Percentiles rank a stretch among this genome's conserved stretches.
Evolutionary conservation across 768 basidiomycete species (phyloP).

Genomic region (Lentinula sp.): DNA sequence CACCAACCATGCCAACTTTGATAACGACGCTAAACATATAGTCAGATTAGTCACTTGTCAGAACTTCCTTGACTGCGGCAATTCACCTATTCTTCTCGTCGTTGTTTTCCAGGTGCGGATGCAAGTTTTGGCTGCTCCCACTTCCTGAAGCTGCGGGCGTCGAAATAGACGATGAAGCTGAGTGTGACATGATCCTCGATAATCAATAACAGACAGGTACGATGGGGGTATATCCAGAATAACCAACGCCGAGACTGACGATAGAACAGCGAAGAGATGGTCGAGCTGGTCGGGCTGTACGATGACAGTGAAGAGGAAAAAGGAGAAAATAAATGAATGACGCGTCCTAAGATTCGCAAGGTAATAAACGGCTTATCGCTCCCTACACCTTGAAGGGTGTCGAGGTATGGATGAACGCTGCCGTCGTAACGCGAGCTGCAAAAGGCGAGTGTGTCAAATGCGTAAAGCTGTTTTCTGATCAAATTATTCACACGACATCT

Average conservation of each 20-base stretch:
- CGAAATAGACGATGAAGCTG: conserved; percentile 44
- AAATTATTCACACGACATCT: background rate
- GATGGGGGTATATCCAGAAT: conserved; percentile 6
- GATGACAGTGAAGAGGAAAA: conserved; percentile 2
- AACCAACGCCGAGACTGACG: background rate
- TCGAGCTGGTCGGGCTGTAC: background rate
- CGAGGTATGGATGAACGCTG: background rate
- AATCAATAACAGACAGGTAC: conserved; percentile 1
- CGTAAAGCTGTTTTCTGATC: background rate
- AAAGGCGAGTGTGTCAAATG: background rate
- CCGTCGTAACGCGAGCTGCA: conserved; percentile 6
- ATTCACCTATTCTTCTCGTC: conserved; percentile 70
- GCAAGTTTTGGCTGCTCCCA: conserved; percentile 47
- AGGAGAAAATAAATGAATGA: conserved; percentile 6
- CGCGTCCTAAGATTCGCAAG: conserved; percentile 6
- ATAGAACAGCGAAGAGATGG: background rate
- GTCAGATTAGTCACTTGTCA: conserved; percentile 5
- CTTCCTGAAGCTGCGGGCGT: conserved; percentile 31
- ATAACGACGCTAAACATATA: conserved; percentile 68
- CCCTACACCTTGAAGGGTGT: conserved; percentile 1
- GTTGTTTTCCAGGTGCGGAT: conserved; percentile 48
- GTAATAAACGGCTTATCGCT: conserved; percentile 1
- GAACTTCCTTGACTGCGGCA: conserved; percentile 4
- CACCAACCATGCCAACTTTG: conserved; percentile 99
- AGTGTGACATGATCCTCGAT: conserved; percentile 36